phyloP scores from a whole-genome alignment of 2,329 filamentous ascomycete species.

The Exutisphaerella laricina region DNA sequence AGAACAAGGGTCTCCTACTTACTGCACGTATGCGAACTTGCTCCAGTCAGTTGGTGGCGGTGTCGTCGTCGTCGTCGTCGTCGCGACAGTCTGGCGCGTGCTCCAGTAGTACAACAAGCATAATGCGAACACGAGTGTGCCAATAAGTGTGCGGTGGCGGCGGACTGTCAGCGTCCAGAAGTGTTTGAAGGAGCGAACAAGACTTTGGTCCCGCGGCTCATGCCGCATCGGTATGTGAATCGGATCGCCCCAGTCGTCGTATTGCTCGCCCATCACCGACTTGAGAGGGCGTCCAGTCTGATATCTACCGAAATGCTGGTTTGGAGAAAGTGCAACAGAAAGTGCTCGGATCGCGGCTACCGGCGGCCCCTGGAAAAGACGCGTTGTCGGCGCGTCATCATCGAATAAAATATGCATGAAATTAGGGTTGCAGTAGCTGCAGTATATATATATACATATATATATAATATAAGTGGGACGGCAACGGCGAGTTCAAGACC shows the following conservation, averaged over 20 bases:
- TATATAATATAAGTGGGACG: too few species aligned
- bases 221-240: constrained; percentile 12
- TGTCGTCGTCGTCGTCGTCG: constrained; percentile 1
- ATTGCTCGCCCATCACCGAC: constrained; percentile 17
- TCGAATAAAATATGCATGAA: too few species aligned
- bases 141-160: constrained; percentile 15
- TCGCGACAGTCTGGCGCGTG: background rate
- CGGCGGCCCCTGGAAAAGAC: background rate
- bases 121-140: constrained; percentile 15
- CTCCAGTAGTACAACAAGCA: constrained; percentile 17
- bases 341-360: background rate
- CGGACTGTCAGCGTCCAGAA: constrained; percentile 9
- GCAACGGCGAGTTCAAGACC: too few species aligned
- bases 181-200: constrained; percentile 13
- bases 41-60: constrained; percentile 17
- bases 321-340: too few species aligned
- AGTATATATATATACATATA: too few species aligned
- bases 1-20: constrained; percentile 3
- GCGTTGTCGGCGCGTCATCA: background rate
- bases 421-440: too few species aligned
- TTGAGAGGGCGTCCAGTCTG: too few species aligned
- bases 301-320: too few species aligned
- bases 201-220: constrained; percentile 15
- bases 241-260: constrained; percentile 25
- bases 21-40: constrained; percentile 23